Conservation (phyloP, 2,329 filamentous ascomycete species). For the Lithohypha guttulata region DNA sequence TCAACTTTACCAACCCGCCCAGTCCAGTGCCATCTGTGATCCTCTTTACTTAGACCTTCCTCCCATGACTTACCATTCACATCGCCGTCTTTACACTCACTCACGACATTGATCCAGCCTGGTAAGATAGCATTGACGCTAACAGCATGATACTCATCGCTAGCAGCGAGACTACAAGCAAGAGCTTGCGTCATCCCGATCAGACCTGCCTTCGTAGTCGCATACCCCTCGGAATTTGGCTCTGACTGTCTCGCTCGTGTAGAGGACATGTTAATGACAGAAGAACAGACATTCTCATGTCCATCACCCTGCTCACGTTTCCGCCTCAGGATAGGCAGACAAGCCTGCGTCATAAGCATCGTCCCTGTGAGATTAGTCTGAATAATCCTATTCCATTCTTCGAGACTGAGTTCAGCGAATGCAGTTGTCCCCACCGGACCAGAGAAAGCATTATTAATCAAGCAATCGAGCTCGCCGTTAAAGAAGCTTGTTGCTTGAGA, state of each 20-base stretch:
- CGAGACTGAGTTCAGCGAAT: neutral
- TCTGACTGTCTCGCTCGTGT: slow-evolving; percentile 42
- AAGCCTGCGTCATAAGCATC: slow-evolving; percentile 1
- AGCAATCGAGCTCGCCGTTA: neutral
- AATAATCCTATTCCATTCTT: neutral
- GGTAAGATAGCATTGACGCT: slow-evolving; percentile 41
- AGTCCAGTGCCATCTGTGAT: slow-evolving; percentile 40
- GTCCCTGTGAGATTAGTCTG: neutral
- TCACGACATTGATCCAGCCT: slow-evolving; percentile 42
- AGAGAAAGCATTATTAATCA: slow-evolving; percentile 3
- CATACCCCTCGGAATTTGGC: slow-evolving; percentile 40
- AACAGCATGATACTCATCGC: slow-evolving; percentile 26
- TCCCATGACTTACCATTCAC: slow-evolving; percentile 35
- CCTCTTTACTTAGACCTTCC: slow-evolving; percentile 35
- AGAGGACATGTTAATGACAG: slow-evolving; percentile 40
- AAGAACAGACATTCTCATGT: neutral
- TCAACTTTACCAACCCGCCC: slow-evolving; percentile 34
- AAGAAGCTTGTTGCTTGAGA: neutral
- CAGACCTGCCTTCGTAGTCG: slow-evolving; percentile 41
- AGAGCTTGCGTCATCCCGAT: slow-evolving; percentile 41
- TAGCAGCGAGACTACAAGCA: slow-evolving; percentile 35
- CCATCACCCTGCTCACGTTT: neutral
- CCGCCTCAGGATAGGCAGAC: neutral
- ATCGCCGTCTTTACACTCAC: slow-evolving; percentile 23
- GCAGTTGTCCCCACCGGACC: neutral